These are phyloP conservation scores for Chlorella sorokiniana DNA, from an alignment of 139 green algal species.

Conservation along the genomic window DNA sequence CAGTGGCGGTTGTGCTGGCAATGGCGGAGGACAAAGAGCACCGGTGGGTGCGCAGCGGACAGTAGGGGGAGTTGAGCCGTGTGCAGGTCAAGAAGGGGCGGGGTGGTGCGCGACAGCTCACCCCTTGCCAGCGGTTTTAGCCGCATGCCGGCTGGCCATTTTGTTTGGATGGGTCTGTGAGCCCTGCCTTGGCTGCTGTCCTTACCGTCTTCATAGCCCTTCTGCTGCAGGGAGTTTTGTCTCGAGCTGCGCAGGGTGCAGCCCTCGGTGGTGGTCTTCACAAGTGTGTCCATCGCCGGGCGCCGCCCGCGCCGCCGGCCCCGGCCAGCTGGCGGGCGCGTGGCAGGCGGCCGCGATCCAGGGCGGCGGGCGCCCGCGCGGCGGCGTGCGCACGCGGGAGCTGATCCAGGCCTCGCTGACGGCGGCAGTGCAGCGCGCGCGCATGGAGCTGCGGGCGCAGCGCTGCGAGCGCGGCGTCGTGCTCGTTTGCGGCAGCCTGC, in stretches of 20 bases:
- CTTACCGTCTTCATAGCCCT: no score
- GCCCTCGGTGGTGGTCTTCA: conserved; percentile 74
- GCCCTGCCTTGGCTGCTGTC: background rate
- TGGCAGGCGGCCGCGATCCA: conserved; percentile 50
- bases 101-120: no score
- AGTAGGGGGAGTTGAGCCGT: no score
- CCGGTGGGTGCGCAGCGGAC: background rate
- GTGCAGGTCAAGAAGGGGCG: no score
- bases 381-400: conserved; percentile 45
- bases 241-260: conserved; percentile 35
- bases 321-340: conserved; percentile 68
- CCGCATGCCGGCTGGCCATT: no score
- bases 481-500: conserved; percentile 74
- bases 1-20: conserved; percentile 74
- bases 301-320: conserved; percentile 38
- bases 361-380: background rate
- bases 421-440: conserved; percentile 62
- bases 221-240: conserved; percentile 9
- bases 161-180: background rate
- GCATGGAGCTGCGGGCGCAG: conserved; percentile 58
- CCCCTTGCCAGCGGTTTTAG: no score
- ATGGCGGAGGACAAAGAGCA: conserved; percentile 88
- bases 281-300: conserved; percentile 69
- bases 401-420: conserved; percentile 72
- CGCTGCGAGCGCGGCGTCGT: conserved; percentile 44